These are phyloP conservation scores for Herpetospermum pedunculosum DNA, from an alignment of 306 rosid species.

Conservation along the genomic window DNA sequence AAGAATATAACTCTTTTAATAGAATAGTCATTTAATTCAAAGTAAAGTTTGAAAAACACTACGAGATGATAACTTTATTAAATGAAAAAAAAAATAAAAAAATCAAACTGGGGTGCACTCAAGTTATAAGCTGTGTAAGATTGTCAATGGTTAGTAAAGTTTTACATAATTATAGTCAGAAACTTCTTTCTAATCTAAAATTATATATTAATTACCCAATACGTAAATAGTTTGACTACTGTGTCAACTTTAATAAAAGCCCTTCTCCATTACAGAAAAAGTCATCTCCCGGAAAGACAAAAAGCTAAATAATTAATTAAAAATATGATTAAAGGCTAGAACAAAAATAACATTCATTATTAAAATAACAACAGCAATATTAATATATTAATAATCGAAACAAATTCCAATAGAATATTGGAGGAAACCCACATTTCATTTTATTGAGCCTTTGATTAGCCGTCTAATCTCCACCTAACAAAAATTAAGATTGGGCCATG, in stretches of 20 bases:
- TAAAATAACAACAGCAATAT: background rate
- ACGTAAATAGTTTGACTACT: background rate
- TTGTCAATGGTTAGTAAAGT: background rate
- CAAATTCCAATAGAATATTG: background rate
- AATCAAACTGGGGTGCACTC: no score
- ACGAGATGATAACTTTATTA: background rate
- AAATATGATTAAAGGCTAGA: background rate
- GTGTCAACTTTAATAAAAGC: background rate
- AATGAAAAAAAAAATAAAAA: background rate
- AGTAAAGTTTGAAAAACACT: background rate
- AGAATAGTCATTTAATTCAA: background rate
- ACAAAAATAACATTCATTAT: background rate
- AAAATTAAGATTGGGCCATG: background rate
- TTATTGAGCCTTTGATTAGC: conserved; percentile 3
- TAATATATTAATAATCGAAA: background rate
- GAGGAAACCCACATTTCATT: background rate
- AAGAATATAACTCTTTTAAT: background rate
- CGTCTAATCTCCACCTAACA: conserved; percentile 1
- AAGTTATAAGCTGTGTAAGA: background rate
- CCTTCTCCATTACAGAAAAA: background rate
- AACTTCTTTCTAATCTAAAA: background rate
- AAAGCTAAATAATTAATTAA: background rate
- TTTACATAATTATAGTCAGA: background rate
- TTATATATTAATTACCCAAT: no score
- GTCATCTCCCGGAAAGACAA: background rate